Conservation (phyloP, 208 protist species). For the Trypanosoma boissoni region DNA sequence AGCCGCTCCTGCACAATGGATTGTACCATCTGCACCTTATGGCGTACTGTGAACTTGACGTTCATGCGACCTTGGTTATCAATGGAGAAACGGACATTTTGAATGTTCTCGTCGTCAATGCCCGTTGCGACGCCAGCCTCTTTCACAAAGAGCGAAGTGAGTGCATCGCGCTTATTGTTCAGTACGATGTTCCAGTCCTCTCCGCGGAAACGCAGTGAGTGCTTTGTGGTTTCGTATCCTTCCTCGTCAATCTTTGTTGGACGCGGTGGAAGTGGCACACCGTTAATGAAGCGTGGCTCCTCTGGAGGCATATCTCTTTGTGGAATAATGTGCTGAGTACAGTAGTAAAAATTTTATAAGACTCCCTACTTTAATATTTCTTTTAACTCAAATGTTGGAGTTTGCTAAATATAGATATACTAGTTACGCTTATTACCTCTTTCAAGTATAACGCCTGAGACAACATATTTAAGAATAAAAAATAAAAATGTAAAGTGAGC, state of each 20-base stretch:
- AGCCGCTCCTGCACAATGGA: conserved; percentile 52
- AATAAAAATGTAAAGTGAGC: too few species aligned
- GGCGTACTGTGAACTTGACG: conserved; percentile 59
- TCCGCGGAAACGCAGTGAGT: conserved; percentile 63
- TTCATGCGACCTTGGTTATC: conserved; percentile 29
- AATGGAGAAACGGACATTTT: conserved; percentile 55
- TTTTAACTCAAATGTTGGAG: too few species aligned
- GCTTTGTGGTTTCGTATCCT: conserved; percentile 63
- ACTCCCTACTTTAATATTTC: too few species aligned
- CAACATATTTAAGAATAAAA: too few species aligned
- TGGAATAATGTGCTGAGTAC: background rate
- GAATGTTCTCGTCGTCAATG: conserved; percentile 57
- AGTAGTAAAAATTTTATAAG: background rate
- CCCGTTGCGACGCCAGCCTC: conserved; percentile 43
- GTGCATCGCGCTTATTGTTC: conserved; percentile 51
- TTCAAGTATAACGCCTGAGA: too few species aligned
- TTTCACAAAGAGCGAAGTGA: conserved; percentile 39
- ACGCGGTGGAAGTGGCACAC: conserved; percentile 48
- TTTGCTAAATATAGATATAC: too few species aligned
- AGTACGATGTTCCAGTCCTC: conserved; percentile 66
- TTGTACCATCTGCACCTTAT: conserved; percentile 37
- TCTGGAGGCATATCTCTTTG: background rate
- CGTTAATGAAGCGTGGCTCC: conserved; percentile 56
- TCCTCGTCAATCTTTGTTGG: conserved; percentile 59
- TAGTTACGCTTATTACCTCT: too few species aligned